Evolutionary conservation across 345 rosid genomes (phyloP).

Genomic region (Murraya paniculata): DNA sequence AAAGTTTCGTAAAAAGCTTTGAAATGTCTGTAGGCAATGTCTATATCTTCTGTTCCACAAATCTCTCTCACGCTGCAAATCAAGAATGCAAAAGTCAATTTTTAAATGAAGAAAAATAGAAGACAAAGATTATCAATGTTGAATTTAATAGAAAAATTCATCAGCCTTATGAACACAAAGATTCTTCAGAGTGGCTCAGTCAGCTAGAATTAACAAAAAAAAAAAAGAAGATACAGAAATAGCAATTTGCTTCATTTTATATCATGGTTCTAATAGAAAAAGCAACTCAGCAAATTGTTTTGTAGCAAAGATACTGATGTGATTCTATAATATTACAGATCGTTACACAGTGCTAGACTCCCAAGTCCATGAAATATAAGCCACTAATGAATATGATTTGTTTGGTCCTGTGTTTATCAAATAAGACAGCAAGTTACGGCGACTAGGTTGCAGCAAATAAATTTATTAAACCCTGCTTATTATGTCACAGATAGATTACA

Average conservation of each 20-base stretch:
- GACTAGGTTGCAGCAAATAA: too few relatives aligned
- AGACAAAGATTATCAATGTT: neutral
- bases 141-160: neutral
- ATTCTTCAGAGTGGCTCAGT: neutral
- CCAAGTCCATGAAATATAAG: neutral
- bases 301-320: neutral
- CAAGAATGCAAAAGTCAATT: constrained; percentile 6
- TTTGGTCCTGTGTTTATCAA: too few relatives aligned
- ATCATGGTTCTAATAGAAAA: neutral
- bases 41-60: constrained; percentile 82
- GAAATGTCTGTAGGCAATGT: constrained; percentile 85
- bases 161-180: neutral
- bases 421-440: too few relatives aligned
- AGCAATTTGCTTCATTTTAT: neutral
- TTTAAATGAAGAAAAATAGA: constrained; percentile 8
- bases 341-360: neutral
- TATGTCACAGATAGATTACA: neutral
- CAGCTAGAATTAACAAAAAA: neutral
- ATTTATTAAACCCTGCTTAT: neutral
- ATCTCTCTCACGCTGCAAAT: constrained; percentile 75
- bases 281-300: neutral
- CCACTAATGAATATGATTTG: neutral
- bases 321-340: neutral
- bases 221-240: neutral
- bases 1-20: constrained; percentile 75